Conservation (phyloP, 1,139 yeast genomes). For the Eremothecium gossypii region DNA sequence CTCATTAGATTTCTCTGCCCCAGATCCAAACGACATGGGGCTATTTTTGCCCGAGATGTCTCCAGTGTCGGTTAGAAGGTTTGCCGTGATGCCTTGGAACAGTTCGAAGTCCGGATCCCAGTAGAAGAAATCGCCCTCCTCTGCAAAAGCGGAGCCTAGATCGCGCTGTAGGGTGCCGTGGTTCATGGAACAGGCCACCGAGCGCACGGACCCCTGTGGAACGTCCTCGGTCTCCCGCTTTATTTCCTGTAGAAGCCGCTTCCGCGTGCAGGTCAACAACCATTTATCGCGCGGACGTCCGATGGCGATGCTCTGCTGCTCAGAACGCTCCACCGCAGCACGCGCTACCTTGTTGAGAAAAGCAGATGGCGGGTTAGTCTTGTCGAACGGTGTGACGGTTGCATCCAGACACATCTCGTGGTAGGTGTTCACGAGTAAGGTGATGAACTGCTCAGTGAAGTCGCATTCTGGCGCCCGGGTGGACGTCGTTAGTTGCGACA, state of each 20-base stretch:
- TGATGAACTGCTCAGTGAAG: conserved; percentile 21
- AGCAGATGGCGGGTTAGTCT: conserved; percentile 29
- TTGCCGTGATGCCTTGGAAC: too few species aligned
- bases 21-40: too few species aligned
- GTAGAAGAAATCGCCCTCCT: too few species aligned
- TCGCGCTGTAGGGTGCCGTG: too few species aligned
- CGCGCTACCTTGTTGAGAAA: conserved; percentile 27
- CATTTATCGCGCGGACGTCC: conserved; percentile 22
- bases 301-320: conserved; percentile 16
- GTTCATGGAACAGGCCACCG: too few species aligned
- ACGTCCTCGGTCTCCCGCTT: conserved; percentile 17
- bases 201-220: conserved; percentile 2
- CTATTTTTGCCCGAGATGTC: too few species aligned
- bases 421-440: conserved; percentile 24
- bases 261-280: conserved; percentile 23
- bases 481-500: conserved; percentile 17
- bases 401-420: conserved; percentile 26
- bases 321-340: conserved; percentile 22
- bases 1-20: too few species aligned
- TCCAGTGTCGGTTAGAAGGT: too few species aligned
- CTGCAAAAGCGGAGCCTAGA: too few species aligned
- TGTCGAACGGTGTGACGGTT: conserved; percentile 30
- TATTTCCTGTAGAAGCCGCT: conserved; percentile 23
- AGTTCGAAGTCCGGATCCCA: neutral
- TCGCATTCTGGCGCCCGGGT: conserved; percentile 1